A percentile compares a stretch with the other conserved stretches of the same genome.
phyloP scores from a whole-genome alignment of 108 stramenopile genomes.

The Conticribra weissflogii region DNA sequence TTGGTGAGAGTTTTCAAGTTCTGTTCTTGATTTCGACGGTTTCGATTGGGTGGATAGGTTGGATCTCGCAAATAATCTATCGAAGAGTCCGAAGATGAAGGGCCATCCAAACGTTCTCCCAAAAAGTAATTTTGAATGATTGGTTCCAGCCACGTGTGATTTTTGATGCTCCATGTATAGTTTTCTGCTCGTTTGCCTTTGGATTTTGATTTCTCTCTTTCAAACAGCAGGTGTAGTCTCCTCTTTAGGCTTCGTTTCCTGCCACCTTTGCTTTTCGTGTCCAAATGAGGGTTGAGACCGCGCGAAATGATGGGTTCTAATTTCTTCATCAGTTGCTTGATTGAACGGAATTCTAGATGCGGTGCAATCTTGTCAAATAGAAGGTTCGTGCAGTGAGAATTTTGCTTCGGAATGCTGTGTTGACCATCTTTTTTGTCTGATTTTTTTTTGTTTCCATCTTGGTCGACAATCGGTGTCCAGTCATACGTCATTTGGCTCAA shows the following conservation, averaged over 20 bases:
- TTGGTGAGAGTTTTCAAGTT: conserved; percentile 23
- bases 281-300: conserved; percentile 23
- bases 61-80: conserved; percentile 18
- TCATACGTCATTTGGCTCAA: too few relatives aligned
- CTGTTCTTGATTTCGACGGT: conserved; percentile 26
- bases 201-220: neutral
- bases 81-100: neutral
- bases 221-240: conserved; percentile 25
- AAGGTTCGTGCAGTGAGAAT: conserved; percentile 27
- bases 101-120: conserved; percentile 32
- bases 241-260: conserved; percentile 32
- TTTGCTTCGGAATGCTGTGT: conserved; percentile 39
- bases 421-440: neutral
- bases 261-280: conserved; percentile 3
- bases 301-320: conserved; percentile 27
- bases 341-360: conserved; percentile 37
- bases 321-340: conserved; percentile 36
- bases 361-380: conserved; percentile 46
- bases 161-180: conserved; percentile 38
- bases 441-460: neutral
- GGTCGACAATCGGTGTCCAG: too few relatives aligned
- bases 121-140: conserved; percentile 29
- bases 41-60: conserved; percentile 50
- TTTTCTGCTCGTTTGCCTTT: neutral
- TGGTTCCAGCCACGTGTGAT: conserved; percentile 40